These are phyloP conservation scores for Hypholoma fasciculare DNA, from an alignment of 768 basidiomycete species.

Conservation along the genomic window DNA sequence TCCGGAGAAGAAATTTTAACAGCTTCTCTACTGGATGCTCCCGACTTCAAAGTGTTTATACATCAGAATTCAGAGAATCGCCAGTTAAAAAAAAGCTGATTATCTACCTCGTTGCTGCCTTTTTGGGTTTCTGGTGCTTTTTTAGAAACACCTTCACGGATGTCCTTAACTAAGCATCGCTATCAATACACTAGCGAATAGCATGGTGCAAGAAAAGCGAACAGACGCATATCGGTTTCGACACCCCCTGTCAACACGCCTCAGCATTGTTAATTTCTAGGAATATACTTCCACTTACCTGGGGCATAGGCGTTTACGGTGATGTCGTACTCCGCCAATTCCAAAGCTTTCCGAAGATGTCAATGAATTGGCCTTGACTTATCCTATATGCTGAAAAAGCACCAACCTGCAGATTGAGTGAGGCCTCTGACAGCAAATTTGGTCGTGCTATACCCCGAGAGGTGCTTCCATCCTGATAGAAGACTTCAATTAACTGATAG, in stretches of 20 bases:
- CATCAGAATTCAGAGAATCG: no score
- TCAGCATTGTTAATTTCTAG: background rate
- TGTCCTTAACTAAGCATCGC: background rate
- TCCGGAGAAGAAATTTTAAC: background rate
- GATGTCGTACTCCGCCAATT: constrained; percentile 25
- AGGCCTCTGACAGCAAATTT: constrained; percentile 41
- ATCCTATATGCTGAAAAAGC: background rate
- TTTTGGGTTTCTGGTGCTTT: background rate
- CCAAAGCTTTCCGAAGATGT: constrained; percentile 15
- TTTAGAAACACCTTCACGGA: background rate
- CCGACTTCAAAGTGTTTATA: no score
- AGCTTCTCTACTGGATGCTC: background rate
- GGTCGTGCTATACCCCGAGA: constrained; percentile 25
- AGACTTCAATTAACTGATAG: background rate
- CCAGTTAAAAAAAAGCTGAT: no score
- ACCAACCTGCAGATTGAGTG: constrained; percentile 36
- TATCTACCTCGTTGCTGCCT: background rate
- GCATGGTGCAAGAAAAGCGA: background rate
- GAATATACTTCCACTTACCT: constrained; percentile 15
- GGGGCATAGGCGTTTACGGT: constrained; percentile 36
- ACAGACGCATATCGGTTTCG: background rate
- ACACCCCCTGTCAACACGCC: background rate
- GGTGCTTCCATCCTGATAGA: background rate
- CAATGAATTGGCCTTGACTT: background rate
- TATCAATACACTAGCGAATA: background rate